These are phyloP conservation scores for Termitomyces sp. DNA, from an alignment of 768 basidiomycete species.

Conservation along the genomic window DNA sequence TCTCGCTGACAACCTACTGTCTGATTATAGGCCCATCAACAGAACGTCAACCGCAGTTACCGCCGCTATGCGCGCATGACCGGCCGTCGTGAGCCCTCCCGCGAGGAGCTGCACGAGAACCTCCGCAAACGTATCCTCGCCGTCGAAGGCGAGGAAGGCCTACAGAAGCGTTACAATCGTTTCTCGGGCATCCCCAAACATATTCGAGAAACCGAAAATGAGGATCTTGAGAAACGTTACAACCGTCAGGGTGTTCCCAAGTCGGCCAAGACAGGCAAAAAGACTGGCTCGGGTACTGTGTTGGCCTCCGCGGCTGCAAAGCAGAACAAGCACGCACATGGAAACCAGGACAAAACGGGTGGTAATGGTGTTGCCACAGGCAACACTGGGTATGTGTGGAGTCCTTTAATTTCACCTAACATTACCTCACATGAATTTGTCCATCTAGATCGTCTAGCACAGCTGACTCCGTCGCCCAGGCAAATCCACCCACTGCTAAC, in stretches of 20 bases:
- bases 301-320: slow-evolving; percentile 13
- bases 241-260: slow-evolving; percentile 30
- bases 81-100: slow-evolving; percentile 51
- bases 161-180: slow-evolving; percentile 37
- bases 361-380: slow-evolving; percentile 7
- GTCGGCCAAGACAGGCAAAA: slow-evolving; percentile 1
- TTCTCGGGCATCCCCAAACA: slow-evolving; percentile 20
- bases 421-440: background rate
- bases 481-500: slow-evolving; percentile 34
- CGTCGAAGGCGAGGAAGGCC: slow-evolving; percentile 31
- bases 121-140: slow-evolving; percentile 48
- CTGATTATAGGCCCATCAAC: slow-evolving; percentile 55
- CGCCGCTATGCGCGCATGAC: slow-evolving; percentile 71
- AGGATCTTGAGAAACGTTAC: slow-evolving; percentile 35
- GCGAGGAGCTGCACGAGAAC: slow-evolving; percentile 43
- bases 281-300: slow-evolving; percentile 17
- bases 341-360: slow-evolving; percentile 4
- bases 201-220: slow-evolving; percentile 15
- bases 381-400: slow-evolving; percentile 1
- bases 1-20: background rate
- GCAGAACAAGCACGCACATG: slow-evolving; percentile 7
- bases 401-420: background rate
- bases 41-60: slow-evolving; percentile 64
- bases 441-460: slow-evolving; percentile 2
- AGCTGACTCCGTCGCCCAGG: slow-evolving; percentile 35